Conservation (phyloP, 805 yeast genomes). For the Nakazawaea siamensis region DNA sequence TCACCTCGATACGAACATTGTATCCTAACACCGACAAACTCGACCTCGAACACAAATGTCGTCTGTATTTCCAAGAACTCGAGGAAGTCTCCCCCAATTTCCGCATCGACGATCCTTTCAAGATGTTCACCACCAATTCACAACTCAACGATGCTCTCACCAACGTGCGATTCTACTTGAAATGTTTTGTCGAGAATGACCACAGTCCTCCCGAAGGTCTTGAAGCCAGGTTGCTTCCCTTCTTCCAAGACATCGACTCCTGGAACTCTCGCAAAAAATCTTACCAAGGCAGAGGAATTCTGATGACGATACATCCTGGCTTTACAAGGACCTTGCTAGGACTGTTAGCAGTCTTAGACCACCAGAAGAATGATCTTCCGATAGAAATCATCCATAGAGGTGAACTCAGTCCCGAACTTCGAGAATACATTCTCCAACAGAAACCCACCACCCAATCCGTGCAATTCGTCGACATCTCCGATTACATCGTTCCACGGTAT, state of each 20-base stretch:
- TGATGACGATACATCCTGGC: conserved; percentile 1
- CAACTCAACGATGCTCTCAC: not conserved
- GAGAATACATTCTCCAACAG: conserved; percentile 16
- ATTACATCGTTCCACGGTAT: conserved; percentile 17
- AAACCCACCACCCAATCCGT: conserved; percentile 17
- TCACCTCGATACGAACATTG: too few species aligned
- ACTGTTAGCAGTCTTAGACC: conserved; percentile 33
- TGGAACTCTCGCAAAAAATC: not conserved
- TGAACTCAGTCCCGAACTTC: conserved; percentile 26
- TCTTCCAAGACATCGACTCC: conserved; percentile 1
- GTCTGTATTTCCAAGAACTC: not conserved
- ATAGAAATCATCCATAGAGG: conserved; percentile 36
- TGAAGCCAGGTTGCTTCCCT: not conserved
- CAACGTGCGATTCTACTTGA: not conserved
- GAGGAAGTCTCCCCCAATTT: not conserved
- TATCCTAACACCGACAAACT: not conserved
- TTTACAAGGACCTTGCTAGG: not conserved
- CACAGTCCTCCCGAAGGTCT: too few species aligned
- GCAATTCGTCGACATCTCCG: conserved; percentile 24
- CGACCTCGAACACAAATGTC: not conserved
- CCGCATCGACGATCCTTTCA: not conserved
- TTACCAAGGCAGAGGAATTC: not conserved
- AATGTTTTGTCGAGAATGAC: conserved; percentile 2
- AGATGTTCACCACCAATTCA: not conserved
- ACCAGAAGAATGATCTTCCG: conserved; percentile 41